Base-by-base conservation (phyloP, 2,329 filamentous ascomycete species). In the Paecilomyces niveus region DNA sequence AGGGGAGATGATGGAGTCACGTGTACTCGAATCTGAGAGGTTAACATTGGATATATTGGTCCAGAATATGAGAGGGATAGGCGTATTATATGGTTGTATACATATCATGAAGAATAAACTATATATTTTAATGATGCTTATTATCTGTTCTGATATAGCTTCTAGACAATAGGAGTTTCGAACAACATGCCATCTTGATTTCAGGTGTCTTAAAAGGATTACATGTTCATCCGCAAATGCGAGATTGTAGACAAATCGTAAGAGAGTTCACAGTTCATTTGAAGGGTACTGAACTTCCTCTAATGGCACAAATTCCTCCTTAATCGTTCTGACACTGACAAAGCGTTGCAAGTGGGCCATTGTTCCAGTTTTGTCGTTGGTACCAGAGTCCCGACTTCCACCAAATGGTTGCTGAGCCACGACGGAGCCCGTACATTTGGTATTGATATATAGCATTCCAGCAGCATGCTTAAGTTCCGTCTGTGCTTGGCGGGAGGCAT, bases 321-420 rank as follows among this genome's bases (percentile, higher is more conserved):
- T 89, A 66, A 89, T 82, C 57, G 82, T 82, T 60, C 86, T 77
- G 60, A 82, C 77, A 69, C 84, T 88, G 56, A 87, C 83, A 68
- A 89, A 89, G 54, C 86, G 78, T 58, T 77, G 79, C 64, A 89
- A 69, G 58, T 87, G 71, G 68, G 83, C 83, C 65, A 79, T 71
- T 68, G 83, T 86, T 33, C 86, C 86, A 18, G 86, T 85, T 80
- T 89, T 89, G 74, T 89, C 87, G 70, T 89, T 89, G 7, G 87
- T 89, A 22, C 87, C 87, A 62, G 83, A 86, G n/a, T 85, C 85
- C 60, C 87, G 79, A 13, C 84, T 81, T 57, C 87, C 87, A 11
- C 87, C 87, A 68, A 89, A 89, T 3, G 87, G 83, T 75, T 89
- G 87, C 76, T 89, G 87, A 2, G 86, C 87, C 11, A 89, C 86